phyloP scores from a whole-genome alignment of 2,329 filamentous ascomycete genomes.

The Diaporthe sp. region DNA sequence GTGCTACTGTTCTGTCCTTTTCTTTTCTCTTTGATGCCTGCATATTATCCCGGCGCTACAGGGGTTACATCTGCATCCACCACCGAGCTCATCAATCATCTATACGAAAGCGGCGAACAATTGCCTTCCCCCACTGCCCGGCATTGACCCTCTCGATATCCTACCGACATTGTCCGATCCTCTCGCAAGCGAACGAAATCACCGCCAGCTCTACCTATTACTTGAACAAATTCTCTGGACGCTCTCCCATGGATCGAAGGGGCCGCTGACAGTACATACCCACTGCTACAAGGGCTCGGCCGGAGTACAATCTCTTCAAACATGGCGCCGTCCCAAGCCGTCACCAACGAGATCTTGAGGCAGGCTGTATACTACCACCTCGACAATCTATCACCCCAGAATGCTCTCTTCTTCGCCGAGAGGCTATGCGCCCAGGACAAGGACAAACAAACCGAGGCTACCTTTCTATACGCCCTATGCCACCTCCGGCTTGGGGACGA shows the following conservation, averaged over 20 bases:
- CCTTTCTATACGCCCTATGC: slow-evolving; percentile 87
- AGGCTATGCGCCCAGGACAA: slow-evolving; percentile 88
- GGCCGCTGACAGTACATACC: slow-evolving; percentile 44
- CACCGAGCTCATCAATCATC: slow-evolving; percentile 12
- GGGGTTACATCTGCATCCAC: slow-evolving; percentile 33
- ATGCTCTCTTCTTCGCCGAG: slow-evolving; percentile 94
- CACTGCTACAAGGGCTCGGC: slow-evolving; percentile 42
- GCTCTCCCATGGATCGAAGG: slow-evolving; percentile 51
- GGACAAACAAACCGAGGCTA: slow-evolving; percentile 78
- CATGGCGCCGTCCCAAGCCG: slow-evolving; percentile 68
- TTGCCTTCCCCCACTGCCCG: background rate
- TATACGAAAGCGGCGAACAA: slow-evolving; percentile 20
- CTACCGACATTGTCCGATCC: background rate
- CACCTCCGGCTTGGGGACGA: slow-evolving; percentile 86
- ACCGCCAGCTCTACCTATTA: background rate
- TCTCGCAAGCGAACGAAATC: slow-evolving; percentile 2
- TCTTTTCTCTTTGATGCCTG: slow-evolving; percentile 27
- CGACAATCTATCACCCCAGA: slow-evolving; percentile 90
- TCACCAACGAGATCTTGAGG: slow-evolving; percentile 66
- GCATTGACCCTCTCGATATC: slow-evolving; percentile 8
- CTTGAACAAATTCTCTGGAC: slow-evolving; percentile 1
- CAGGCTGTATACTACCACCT: slow-evolving; percentile 78
- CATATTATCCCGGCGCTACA: slow-evolving; percentile 29
- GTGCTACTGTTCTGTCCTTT: background rate
- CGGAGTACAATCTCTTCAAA: slow-evolving; percentile 42